These are phyloP conservation scores for Lentinus tigrinus DNA, from an alignment of 768 basidiomycete species.

Conservation along the genomic window DNA sequence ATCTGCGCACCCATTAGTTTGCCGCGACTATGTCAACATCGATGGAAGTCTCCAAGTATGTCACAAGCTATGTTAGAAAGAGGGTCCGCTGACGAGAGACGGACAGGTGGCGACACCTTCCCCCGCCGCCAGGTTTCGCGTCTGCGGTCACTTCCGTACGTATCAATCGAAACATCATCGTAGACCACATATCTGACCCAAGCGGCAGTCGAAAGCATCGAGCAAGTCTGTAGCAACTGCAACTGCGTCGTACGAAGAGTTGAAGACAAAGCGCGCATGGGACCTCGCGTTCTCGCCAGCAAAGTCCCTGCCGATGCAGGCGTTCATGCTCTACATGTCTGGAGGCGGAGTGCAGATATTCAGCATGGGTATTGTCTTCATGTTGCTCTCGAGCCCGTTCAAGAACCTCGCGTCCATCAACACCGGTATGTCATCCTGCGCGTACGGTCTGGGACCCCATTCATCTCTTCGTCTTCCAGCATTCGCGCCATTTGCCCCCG, in stretches of 20 bases:
- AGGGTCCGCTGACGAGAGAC: neutral
- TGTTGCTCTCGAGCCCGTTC: constrained; percentile 85
- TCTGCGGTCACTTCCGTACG: constrained; percentile 39
- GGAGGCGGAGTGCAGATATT: constrained; percentile 95
- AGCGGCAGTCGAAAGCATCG: constrained; percentile 41
- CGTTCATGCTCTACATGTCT: constrained; percentile 98
- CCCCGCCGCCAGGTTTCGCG: constrained; percentile 69
- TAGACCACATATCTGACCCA: neutral
- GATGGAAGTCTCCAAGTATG: constrained; percentile 19
- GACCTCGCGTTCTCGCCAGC: constrained; percentile 82
- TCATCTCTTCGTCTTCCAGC: constrained; percentile 37
- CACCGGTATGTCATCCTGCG: constrained; percentile 49
- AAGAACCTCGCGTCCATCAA: constrained; percentile 81
- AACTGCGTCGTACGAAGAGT: constrained; percentile 53
- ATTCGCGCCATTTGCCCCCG: constrained; percentile 73
- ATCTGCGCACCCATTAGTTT: too few species aligned
- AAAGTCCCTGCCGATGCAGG: constrained; percentile 94
- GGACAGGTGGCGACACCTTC: constrained; percentile 59
- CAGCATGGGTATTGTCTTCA: constrained; percentile 94
- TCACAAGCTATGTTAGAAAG: neutral
- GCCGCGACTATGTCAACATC: neutral
- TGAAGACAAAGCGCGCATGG: constrained; percentile 84
- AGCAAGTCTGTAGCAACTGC: constrained; percentile 33
- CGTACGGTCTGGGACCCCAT: neutral
- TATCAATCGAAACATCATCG: too few species aligned